These are phyloP conservation scores for Leptosphaerulina australis DNA, from an alignment of 2,329 filamentous ascomycete species.

Conservation along the genomic window DNA sequence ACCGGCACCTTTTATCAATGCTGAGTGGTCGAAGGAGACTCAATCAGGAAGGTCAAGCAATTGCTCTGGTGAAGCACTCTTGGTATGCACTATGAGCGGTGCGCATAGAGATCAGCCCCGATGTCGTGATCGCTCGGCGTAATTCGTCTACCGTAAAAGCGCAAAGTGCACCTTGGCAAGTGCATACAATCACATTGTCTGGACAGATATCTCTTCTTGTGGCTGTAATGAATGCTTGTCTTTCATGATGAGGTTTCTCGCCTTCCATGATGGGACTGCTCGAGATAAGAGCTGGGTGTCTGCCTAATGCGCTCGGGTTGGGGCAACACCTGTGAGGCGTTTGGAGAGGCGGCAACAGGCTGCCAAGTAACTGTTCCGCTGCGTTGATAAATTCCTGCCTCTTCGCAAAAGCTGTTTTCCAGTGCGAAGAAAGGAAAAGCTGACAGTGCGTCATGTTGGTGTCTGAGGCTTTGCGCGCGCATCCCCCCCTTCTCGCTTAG, in stretches of 20 bases:
- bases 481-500: not conserved
- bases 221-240: constrained; percentile 11
- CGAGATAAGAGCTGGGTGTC: not conserved
- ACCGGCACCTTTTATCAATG: constrained; percentile 10
- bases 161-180: constrained; percentile 19
- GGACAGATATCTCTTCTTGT: constrained; percentile 4
- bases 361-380: not conserved
- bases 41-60: constrained; percentile 39
- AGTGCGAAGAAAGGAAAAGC: not conserved
- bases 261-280: not conserved
- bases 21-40: constrained; percentile 22
- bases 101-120: constrained; percentile 16
- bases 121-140: constrained; percentile 38
- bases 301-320: constrained; percentile 7
- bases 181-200: constrained; percentile 4
- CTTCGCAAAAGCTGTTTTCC: not conserved
- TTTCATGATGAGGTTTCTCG: not conserved
- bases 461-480: not conserved
- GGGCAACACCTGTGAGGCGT: not conserved
- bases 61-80: constrained; percentile 22
- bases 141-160: constrained; percentile 22
- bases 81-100: constrained; percentile 28
- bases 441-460: not conserved
- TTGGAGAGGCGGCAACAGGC: not conserved
- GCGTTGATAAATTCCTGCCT: too few relatives aligned